Base-by-base conservation (phyloP, 169 alveolate species). In the Babesia caballi region DNA sequence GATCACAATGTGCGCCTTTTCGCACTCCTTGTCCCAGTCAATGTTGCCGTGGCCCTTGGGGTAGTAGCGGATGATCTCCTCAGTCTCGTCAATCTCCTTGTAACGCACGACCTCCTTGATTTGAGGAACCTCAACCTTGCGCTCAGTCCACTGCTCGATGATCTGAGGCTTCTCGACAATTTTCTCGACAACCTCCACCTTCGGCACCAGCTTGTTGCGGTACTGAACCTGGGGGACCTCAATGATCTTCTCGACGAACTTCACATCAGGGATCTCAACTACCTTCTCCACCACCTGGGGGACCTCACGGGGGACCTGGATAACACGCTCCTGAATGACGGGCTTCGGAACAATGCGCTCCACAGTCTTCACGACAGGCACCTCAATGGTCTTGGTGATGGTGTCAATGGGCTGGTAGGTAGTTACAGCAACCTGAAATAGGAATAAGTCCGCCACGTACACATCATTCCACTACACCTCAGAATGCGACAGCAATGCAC, bases 361-460 rank as follows among this genome's bases (percentile, higher is more conserved):
- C 11, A 88, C 93, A 14, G 93, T 88, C 53, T 88, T 88, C 32
- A 88, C 81, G 47, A 88, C 85, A 32, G 93, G 93, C 19, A 88
- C 78, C 71, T 88, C 93, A 44, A 88, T 80, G 15, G 93, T 88
- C 76, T 88, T 88, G 54, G 91, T 84, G 35, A 88, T 83, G 38
- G 92, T 90, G 68, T 91, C 96, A n/a, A 91, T 94, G 19, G 96
- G 96, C 57, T 91, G 93, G 78, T 91, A 91, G 46, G 96, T 92
- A 23, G 96, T 91, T 28, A 91, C 93, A 12, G 95, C 94, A 35
- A 91, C 94, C 95, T 88, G 75, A 27, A 72, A 27, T 7, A 5
- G 21, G 15, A 59, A 38, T 32, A 1, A 30, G 30, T 3, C 40
- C 8, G 1, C 25, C 28, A 32, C 66, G 32, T 56, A 49, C 66